These are phyloP conservation scores for Chrysosporium queenslandicum DNA, from an alignment of 2,329 filamentous ascomycete genomes.

Conservation along the genomic window DNA sequence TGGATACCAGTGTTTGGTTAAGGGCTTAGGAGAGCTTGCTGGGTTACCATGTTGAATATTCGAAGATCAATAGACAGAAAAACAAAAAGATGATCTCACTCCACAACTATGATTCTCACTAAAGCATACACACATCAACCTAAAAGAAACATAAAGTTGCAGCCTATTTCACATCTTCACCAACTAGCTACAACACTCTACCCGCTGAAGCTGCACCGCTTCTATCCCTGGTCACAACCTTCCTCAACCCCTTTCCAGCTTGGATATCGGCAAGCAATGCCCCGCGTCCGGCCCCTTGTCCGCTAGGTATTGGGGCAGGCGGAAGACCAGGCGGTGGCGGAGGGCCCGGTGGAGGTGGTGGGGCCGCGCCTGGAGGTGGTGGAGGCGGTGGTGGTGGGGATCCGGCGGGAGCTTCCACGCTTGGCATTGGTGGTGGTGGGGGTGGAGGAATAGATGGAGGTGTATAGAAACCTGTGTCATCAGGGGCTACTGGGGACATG, in stretches of 20 bases:
- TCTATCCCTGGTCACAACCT: constrained; percentile 81
- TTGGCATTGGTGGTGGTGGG: constrained; percentile 22
- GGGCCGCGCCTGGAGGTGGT: constrained; percentile 33
- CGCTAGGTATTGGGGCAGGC: background rate
- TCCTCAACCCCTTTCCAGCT: constrained; percentile 65
- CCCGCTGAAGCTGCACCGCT: constrained; percentile 64
- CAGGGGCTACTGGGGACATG: constrained; percentile 31
- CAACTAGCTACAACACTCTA: constrained; percentile 48
- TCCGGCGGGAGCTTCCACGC: constrained; percentile 18
- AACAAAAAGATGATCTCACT: no score
- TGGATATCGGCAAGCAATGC: constrained; percentile 76
- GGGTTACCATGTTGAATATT: no score
- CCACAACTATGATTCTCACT: no score
- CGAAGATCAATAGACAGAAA: no score
- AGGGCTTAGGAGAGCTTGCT: no score
- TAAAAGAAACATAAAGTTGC: background rate
- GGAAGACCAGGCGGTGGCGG: constrained; percentile 20
- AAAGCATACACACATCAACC: background rate
- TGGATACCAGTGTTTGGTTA: background rate
- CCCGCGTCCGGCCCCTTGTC: constrained; percentile 35
- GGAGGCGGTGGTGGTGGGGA: constrained; percentile 33
- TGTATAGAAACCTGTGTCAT: constrained; percentile 19
- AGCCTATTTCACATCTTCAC: background rate
- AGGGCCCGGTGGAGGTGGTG: constrained; percentile 32
- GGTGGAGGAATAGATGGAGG: constrained; percentile 26